Base-by-base conservation (phyloP, 2,329 filamentous ascomycete species). In the Ophiocordyceps sinensis region DNA sequence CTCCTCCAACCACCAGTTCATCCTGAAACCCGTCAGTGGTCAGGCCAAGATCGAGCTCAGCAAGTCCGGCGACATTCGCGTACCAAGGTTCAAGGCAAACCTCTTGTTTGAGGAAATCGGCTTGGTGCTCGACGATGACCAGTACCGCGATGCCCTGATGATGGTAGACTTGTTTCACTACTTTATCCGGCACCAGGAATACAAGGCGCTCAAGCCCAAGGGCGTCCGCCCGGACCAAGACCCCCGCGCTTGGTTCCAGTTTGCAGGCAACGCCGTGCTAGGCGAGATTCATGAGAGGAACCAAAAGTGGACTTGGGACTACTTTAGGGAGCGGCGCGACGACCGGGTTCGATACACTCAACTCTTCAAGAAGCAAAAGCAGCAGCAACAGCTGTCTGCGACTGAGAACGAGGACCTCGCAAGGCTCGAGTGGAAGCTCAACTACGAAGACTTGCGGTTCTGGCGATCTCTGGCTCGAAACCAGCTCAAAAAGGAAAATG, bases 141-240 rank as follows among this genome's bases (percentile, higher is more conserved):
- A 99, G 58, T 99, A 99, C 57, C 83, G 93, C 28, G 91, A 99
- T 63, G 86, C 82, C 5, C 66, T 99, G 44, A 98, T 98, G 91
- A 84, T 99, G 68, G 84, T 96, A 2, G 91, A 99, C 57, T 70
- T 96, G 3, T 98, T 99, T 67, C 91, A 98, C 60, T 96, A 94
- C 63, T 98, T 96, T 60, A 84, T 95, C 51, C 81, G 89, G 28
- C 91, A 98, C 50, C 91, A 96, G 59, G 89, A 99, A 58, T 95
- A 96, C 66, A 93, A 93, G 57, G 89, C 82, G 52, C 70, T 87
- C 44, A 86, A 94, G 52, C 91, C 91, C 4, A 91, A 93, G 55
- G 79, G 71, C 1, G 73, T 79, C 43, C 73, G 75, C 0, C 84
- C 86, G 0, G 94, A 87, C 55, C 85, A 96, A 58, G 85, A 96